These are phyloP conservation scores for Starmerella geochares DNA, from an alignment of 805 yeast genomes.

Conservation along the genomic window DNA sequence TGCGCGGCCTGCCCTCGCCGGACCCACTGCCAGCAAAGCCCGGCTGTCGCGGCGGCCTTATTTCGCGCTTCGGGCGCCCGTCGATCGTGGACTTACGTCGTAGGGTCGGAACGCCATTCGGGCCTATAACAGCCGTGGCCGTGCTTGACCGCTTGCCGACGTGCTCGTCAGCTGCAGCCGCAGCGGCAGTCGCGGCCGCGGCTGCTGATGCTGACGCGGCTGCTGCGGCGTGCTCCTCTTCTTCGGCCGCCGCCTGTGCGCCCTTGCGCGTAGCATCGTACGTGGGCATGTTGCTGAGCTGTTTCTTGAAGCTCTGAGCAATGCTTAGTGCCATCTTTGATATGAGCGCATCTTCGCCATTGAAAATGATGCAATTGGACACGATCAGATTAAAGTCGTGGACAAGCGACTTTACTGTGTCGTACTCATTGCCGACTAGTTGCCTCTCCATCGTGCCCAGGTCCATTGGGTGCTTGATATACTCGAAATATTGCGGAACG, in stretches of 20 bases:
- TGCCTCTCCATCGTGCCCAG: conserved; percentile 81
- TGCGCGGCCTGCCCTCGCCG: conserved; percentile 59
- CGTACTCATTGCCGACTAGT: conserved; percentile 59
- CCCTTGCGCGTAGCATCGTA: conserved; percentile 30
- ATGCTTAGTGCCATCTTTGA: conserved; percentile 86
- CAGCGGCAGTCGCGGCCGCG: conserved; percentile 20
- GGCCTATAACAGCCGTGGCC: conserved; percentile 20
- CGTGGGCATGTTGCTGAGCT: conserved; percentile 83
- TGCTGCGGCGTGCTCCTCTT: conserved; percentile 27
- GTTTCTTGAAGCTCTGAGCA: conserved; percentile 87
- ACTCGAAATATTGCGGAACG: conserved; percentile 82
- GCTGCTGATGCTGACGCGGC: conserved; percentile 23
- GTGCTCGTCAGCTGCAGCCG: conserved; percentile 11
- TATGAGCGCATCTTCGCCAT: conserved; percentile 73
- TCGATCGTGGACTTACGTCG: conserved; percentile 61
- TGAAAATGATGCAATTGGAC: conserved; percentile 67
- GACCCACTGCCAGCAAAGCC: conserved; percentile 40
- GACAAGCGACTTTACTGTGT: conserved; percentile 52
- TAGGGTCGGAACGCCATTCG: conserved; percentile 46
- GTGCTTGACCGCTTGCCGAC: conserved; percentile 20
- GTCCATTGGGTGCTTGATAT: conserved; percentile 84
- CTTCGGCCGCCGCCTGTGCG: conserved; percentile 24
- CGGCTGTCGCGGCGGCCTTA: conserved; percentile 93
- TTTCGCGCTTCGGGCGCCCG: conserved; percentile 88
- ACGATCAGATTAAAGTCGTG: conserved; percentile 81